phyloP scores from a whole-genome alignment of 2,329 filamentous ascomycete genomes.

The Colletotrichum agaves region DNA sequence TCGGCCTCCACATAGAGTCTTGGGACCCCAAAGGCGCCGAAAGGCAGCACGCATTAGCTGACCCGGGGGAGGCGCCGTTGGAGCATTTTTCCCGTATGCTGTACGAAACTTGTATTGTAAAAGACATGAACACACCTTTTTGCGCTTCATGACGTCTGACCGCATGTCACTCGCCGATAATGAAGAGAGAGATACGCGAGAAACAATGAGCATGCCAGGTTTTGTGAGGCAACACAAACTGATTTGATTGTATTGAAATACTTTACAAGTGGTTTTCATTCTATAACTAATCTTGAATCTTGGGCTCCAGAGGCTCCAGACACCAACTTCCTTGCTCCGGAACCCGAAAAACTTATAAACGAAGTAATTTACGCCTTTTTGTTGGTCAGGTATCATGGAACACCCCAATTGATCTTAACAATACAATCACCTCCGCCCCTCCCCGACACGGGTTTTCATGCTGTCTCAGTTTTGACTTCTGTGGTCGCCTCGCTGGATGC shows the following conservation, averaged over 20 bases:
- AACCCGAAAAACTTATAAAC: slow-evolving; percentile 22
- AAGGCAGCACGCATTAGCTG: background rate
- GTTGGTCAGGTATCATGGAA: slow-evolving; percentile 38
- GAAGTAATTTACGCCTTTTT: slow-evolving; percentile 37
- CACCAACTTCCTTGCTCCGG: slow-evolving; percentile 28
- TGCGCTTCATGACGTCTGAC: background rate
- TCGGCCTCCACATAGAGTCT: slow-evolving; percentile 9
- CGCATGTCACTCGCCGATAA: background rate
- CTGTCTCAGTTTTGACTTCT: slow-evolving; percentile 22
- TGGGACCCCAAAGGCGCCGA: slow-evolving; percentile 13
- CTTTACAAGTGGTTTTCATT: slow-evolving; percentile 32
- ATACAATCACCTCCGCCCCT: slow-evolving; percentile 17
- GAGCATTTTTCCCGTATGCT: slow-evolving; percentile 23
- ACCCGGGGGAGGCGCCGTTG: background rate
- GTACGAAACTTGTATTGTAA: slow-evolving; percentile 36
- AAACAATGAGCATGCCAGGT: no score
- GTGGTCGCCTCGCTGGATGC: background rate
- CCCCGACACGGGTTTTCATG: slow-evolving; percentile 15
- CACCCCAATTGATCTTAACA: slow-evolving; percentile 36
- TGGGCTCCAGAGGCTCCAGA: slow-evolving; percentile 23
- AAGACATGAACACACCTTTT: slow-evolving; percentile 34
- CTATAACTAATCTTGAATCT: slow-evolving; percentile 29
- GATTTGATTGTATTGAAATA: background rate
- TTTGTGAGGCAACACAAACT: no score
- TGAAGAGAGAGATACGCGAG: background rate